These are phyloP conservation scores for Diaporthe citriasiana DNA, from an alignment of 2,329 filamentous ascomycete species.

Conservation along the genomic window DNA sequence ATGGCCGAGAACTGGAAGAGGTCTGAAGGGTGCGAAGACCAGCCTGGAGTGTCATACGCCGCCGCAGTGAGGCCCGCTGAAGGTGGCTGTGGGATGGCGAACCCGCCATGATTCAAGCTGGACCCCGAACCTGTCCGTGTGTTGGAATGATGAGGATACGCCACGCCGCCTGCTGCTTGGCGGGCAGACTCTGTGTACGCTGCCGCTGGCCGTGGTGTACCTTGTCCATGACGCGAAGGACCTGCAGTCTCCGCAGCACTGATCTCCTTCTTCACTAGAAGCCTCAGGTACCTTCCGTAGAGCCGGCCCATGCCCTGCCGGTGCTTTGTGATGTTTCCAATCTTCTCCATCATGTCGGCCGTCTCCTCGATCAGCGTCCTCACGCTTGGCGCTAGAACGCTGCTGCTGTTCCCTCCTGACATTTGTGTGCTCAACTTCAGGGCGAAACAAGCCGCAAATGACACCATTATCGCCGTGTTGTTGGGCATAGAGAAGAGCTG, in stretches of 20 bases:
- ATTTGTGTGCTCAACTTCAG: conserved; percentile 74
- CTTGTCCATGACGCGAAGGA: conserved; percentile 29
- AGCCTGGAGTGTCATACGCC: conserved; percentile 47
- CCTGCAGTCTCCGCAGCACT: conserved; percentile 42
- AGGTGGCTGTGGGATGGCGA: conserved; percentile 42
- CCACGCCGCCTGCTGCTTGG: conserved; percentile 28
- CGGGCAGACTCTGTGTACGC: conserved; percentile 16
- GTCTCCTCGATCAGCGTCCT: conserved; percentile 76
- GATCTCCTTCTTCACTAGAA: conserved; percentile 58
- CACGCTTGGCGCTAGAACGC: conserved; percentile 70
- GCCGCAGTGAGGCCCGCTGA: conserved; percentile 43
- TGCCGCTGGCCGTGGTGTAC: conserved; percentile 30
- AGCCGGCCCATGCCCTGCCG: conserved; percentile 74
- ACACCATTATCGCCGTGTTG: conserved; percentile 84
- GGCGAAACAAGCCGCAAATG: conserved; percentile 79
- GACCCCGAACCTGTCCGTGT: neutral
- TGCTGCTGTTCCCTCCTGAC: conserved; percentile 57
- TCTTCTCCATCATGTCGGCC: conserved; percentile 76
- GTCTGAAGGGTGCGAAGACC: conserved; percentile 58
- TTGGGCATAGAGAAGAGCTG: conserved; percentile 83
- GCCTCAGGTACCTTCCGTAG: conserved; percentile 62
- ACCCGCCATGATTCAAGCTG: conserved; percentile 35
- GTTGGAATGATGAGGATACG: conserved; percentile 14
- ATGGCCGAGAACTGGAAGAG: conserved; percentile 76
- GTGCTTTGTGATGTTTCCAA: conserved; percentile 75